phyloP scores from a whole-genome alignment of 164 flowering plant genomes.

The Magnolia changhungtana region DNA sequence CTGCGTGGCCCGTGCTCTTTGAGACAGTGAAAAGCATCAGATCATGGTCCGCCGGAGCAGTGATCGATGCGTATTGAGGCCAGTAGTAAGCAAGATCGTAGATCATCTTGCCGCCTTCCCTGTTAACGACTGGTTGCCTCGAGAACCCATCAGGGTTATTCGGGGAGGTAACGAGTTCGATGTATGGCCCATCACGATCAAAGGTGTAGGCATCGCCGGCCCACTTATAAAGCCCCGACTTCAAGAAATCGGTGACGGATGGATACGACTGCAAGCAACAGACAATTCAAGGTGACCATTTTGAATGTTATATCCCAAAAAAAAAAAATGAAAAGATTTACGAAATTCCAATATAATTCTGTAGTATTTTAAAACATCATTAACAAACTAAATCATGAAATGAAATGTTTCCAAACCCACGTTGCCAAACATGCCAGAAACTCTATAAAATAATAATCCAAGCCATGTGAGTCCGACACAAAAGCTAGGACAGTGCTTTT shows the following conservation, averaged over 20 bases:
- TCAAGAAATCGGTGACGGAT: constrained; percentile 49
- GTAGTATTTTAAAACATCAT: no score
- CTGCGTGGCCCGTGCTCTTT: constrained; percentile 96
- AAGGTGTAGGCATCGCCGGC: constrained; percentile 66
- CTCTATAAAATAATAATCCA: no score
- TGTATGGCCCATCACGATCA: constrained; percentile 45
- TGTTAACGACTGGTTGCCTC: constrained; percentile 51
- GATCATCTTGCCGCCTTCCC: constrained; percentile 42
- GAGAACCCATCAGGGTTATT: constrained; percentile 72
- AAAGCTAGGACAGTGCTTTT: neutral
- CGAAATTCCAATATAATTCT: no score
- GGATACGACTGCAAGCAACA: constrained; percentile 69
- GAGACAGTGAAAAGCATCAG: constrained; percentile 87
- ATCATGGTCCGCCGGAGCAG: constrained; percentile 59
- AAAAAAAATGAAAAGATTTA: no score
- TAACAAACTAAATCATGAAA: no score
- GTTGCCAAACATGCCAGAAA: no score
- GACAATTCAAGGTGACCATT: neutral
- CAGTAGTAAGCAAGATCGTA: constrained; percentile 88
- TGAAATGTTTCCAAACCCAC: neutral
- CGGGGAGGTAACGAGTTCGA: constrained; percentile 87
- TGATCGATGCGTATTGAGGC: constrained; percentile 85
- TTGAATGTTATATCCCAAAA: no score
- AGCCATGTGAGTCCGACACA: no score
- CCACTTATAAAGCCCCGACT: constrained; percentile 75